Evolutionary conservation across 345 rosid species (phyloP), one percentile per base, ranked within the genome.

Genomic region (Citrus inodora): DNA sequence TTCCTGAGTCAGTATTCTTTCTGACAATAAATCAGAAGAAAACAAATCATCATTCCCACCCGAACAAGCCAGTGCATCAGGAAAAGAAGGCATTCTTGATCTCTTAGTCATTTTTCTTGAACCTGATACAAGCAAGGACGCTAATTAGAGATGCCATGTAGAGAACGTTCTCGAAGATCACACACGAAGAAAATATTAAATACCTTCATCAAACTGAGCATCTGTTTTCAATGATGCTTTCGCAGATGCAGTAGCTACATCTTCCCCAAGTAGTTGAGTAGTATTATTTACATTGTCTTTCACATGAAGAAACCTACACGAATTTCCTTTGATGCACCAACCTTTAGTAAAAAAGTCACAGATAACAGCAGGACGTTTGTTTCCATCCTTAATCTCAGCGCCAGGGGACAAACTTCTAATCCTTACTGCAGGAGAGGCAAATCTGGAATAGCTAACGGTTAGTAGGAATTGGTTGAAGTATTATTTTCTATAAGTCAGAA

Each of bases 311-410:
- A 93, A 95, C 87, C 78, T 90, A 85, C 99, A 95, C 5, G 87
- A 87, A 66, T 55, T 86, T 78, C 98, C 97, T 81, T 80, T 93
- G 76, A 85, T 78, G 89, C 99, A 95, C 96, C 98, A 88, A 46
- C 99, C 98, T 86, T 86, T 89, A 35, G 87, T 84, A 80, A 85
- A 95, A 85, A 92, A 95, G 80, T 86, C 84, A 80, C 98, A 95
- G 30, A 82, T 68, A 60, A 78, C 62, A 2, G 91, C 94, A 24
- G 85, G 80, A 69, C 91, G 92, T 81, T 87, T 88, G 82, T 79
- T 85, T 76, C 40, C 85, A 80, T 83, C 78, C 56, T 75, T 77
- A 46, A 81, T 71, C 66, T 81, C 88, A 22, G 55, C 53, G 77
- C 77, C 70, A 28, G 88, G 87, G 63, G 87, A 75, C 65, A 81